Evolutionary conservation across 1,284 basidiomycete species (phyloP).

Genomic region (Pseudozyma tsukubaensis): DNA sequence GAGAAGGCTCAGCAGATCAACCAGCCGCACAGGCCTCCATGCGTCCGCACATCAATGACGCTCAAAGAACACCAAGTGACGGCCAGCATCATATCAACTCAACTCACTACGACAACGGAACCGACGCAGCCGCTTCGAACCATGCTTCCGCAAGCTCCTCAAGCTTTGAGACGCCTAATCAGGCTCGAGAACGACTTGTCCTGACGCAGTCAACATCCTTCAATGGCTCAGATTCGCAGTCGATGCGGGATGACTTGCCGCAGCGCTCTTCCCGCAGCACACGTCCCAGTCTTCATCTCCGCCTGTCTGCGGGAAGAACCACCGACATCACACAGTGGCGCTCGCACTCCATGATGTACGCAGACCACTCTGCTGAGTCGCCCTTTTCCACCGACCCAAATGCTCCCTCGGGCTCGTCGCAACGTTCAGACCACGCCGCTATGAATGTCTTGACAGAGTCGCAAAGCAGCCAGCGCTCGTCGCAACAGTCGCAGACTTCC

Average conservation of each 20-base stretch:
- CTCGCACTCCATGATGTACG: slow-evolving; percentile 4
- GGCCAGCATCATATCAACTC: neutral
- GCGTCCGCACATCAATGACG: neutral
- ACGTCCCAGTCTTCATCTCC: slow-evolving; percentile 10
- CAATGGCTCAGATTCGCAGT: neutral
- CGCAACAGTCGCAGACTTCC: slow-evolving; percentile 9
- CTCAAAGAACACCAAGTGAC: slow-evolving; percentile 9
- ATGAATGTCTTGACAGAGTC: neutral
- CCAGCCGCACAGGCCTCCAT: slow-evolving; percentile 4
- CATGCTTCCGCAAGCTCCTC: slow-evolving; percentile 2
- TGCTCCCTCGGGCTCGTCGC: slow-evolving; percentile 3
- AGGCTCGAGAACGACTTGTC: slow-evolving; percentile 22
- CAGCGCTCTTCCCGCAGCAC: slow-evolving; percentile 19
- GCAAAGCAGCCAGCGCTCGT: slow-evolving; percentile 7
- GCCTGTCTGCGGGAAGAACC: neutral
- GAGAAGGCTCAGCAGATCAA: slow-evolving; percentile 17
- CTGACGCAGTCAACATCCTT: slow-evolving; percentile 14
- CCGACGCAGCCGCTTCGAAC: neutral
- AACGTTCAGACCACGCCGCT: slow-evolving; percentile 1
- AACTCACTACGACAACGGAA: neutral
- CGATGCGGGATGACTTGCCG: neutral
- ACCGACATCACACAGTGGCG: slow-evolving; percentile 1
- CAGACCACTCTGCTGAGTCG: neutral
- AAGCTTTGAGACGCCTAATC: slow-evolving; percentile 16
- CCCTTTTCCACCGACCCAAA: neutral